Evolutionary conservation across 2,329 filamentous ascomycete species (phyloP).

Genomic region (Phialemonium atrogriseum): DNA sequence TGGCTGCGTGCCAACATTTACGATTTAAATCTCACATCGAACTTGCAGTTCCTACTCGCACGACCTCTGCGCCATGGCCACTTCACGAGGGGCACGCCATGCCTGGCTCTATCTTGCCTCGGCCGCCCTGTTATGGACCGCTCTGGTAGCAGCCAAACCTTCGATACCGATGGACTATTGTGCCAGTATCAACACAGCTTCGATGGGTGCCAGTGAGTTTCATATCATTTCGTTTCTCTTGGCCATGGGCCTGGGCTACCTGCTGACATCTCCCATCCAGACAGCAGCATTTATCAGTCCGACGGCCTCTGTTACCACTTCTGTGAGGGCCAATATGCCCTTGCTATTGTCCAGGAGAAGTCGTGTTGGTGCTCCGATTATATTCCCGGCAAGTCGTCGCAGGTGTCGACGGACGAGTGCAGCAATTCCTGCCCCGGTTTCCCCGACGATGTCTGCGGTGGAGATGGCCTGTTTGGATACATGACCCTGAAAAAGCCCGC

Average conservation of each 20-base stretch:
- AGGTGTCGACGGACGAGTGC: constrained; percentile 40
- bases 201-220: constrained; percentile 31
- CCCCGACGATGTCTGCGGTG: constrained; percentile 57
- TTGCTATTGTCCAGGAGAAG: constrained; percentile 57
- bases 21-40: too few species aligned
- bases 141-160: constrained; percentile 15
- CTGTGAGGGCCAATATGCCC: constrained; percentile 52
- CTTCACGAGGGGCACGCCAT: too few species aligned
- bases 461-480: constrained; percentile 55
- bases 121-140: constrained; percentile 12
- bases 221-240: neutral
- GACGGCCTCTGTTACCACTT: constrained; percentile 58
- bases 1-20: too few species aligned
- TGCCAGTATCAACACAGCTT: constrained; percentile 36
- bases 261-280: constrained; percentile 24
- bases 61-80: too few species aligned
- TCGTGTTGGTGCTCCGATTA: constrained; percentile 71
- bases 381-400: constrained; percentile 38
- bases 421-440: constrained; percentile 59
- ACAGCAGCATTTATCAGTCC: constrained; percentile 53
- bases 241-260: too few species aligned
- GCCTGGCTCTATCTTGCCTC: too few species aligned
- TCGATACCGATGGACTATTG: constrained; percentile 33
- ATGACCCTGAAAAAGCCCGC: constrained; percentile 35
- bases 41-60: too few species aligned